These are phyloP conservation scores for Coccomyxa sp. DNA, from an alignment of 139 green algal species.

Conservation along the genomic window DNA sequence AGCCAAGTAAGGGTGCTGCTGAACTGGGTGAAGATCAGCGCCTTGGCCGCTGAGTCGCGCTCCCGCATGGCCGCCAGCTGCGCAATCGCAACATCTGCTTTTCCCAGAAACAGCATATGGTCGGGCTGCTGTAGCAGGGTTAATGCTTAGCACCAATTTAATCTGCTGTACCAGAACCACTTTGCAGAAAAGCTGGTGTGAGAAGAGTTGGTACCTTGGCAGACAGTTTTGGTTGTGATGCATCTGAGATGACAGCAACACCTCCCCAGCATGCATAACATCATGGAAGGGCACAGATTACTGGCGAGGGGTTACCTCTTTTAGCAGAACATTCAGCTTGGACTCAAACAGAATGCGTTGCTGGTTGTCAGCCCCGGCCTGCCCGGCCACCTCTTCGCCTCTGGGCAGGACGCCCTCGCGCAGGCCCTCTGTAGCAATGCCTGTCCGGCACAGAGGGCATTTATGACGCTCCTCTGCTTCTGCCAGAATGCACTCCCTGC, in stretches of 20 bases:
- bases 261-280: too few relatives aligned
- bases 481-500: slow-evolving; percentile 56
- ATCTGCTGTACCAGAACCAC: too few relatives aligned
- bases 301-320: slow-evolving; percentile 21
- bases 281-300: not conserved
- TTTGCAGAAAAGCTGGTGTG: too few relatives aligned
- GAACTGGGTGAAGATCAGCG: slow-evolving; percentile 71
- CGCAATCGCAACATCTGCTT: slow-evolving; percentile 5
- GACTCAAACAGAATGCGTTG: slow-evolving; percentile 28
- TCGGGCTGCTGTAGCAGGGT: not conserved
- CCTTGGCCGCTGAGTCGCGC: slow-evolving; percentile 53
- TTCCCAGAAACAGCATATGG: too few relatives aligned
- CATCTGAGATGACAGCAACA: too few relatives aligned
- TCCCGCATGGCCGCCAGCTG: slow-evolving; percentile 58
- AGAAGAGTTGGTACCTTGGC: too few relatives aligned
- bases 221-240: too few relatives aligned
- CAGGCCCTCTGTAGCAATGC: slow-evolving; percentile 15
- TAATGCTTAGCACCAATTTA: too few relatives aligned
- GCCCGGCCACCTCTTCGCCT: slow-evolving; percentile 17
- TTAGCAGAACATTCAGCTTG: slow-evolving; percentile 60
- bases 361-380: not conserved
- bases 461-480: slow-evolving; percentile 21
- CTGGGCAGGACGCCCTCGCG: slow-evolving; percentile 17
- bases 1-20: slow-evolving; percentile 57
- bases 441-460: slow-evolving; percentile 48